Percentiles rank a stretch among this genome's conserved stretches.
phyloP scores from a whole-genome alignment of 257 asterid species.

The Hygrophila difformis region DNA sequence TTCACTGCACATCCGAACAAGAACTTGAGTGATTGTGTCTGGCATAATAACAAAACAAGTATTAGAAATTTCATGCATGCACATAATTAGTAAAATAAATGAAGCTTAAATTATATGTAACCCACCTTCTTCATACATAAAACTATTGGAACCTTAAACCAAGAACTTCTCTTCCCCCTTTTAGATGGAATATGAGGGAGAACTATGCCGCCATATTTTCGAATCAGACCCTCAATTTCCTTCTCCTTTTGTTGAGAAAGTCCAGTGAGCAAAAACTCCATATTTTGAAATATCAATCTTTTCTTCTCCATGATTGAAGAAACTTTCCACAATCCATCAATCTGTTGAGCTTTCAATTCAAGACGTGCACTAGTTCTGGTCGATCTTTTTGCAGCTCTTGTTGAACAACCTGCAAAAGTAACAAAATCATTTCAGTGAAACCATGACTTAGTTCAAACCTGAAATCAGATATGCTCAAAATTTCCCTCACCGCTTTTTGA shows the following conservation, averaged over 20 bases:
- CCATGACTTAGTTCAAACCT: constrained; percentile 13
- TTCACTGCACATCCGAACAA: constrained; percentile 77
- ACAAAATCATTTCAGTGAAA: constrained; percentile 12
- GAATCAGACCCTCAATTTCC: constrained; percentile 54
- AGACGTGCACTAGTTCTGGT: constrained; percentile 26
- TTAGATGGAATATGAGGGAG: constrained; percentile 57
- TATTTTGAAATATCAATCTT: constrained; percentile 49
- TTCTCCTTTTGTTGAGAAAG: constrained; percentile 52
- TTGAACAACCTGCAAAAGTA: constrained; percentile 37
- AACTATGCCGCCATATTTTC: constrained; percentile 55
- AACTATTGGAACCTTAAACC: constrained; percentile 43
- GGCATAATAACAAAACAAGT: constrained; percentile 27
- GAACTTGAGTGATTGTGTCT: constrained; percentile 74
- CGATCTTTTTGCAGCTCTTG: constrained; percentile 29
- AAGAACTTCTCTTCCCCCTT: constrained; percentile 43
- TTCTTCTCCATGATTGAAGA: constrained; percentile 27
- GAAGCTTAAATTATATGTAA: constrained; percentile 12
- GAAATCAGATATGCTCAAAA: constrained; percentile 13
- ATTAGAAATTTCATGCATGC: constrained; percentile 10
- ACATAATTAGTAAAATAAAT: constrained; percentile 13
- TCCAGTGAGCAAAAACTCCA: constrained; percentile 77
- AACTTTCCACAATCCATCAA: constrained; percentile 22
- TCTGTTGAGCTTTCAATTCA: constrained; percentile 33
- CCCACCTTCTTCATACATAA: constrained; percentile 65
- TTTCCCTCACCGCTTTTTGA: constrained; percentile 39